Percentiles rank a stretch among this genome's conserved stretches.
Evolutionary conservation across 2,329 filamentous ascomycete genomes (phyloP).

Genomic region (Hypoxylon sp.): DNA sequence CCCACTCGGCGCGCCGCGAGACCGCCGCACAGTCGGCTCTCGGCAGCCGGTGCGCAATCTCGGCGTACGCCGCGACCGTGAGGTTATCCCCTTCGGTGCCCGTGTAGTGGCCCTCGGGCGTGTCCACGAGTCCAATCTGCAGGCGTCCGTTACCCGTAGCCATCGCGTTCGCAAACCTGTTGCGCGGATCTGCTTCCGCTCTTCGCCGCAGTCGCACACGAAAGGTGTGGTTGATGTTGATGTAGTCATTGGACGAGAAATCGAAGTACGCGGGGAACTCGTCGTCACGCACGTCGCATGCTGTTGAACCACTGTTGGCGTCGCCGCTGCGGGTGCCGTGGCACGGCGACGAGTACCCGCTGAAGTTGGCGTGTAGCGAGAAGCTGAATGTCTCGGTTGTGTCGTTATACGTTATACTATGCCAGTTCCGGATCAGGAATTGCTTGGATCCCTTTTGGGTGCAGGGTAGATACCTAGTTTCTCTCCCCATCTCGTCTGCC

Average conservation of each 20-base stretch:
- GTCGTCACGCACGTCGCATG: conserved; percentile 12
- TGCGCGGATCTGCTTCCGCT: conserved; percentile 16
- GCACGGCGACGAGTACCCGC: conserved; percentile 28
- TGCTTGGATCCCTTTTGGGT: conserved; percentile 10
- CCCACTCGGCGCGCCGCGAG: conserved; percentile 18
- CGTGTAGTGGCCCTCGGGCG: conserved; percentile 32
- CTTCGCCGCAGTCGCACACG: conserved; percentile 27
- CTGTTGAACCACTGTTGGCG: conserved; percentile 20
- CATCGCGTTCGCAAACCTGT: conserved; percentile 10
- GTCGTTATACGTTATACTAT: conserved; percentile 19
- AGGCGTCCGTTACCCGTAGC: conserved; percentile 28
- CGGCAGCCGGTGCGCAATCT: conserved; percentile 27
- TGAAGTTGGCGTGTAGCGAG: conserved; percentile 23
- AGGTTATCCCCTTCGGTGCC: conserved; percentile 34
- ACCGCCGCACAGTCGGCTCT: conserved; percentile 8
- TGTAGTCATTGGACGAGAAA: conserved; percentile 34
- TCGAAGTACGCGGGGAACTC: conserved; percentile 17
- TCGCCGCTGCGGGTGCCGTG: conserved; percentile 18
- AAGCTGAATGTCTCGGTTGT: conserved; percentile 28
- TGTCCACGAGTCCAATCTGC: conserved; percentile 26
- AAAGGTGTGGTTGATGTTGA: conserved; percentile 29
- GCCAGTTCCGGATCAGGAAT: conserved; percentile 30
- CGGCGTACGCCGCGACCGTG: conserved; percentile 24
- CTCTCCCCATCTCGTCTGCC: neutral
- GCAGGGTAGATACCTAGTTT: conserved; percentile 21